A percentile compares a stretch with the other conserved stretches of the same genome.
Conservation (phyloP, 108 stramenopile species). For the Mediolabrus comicus region DNA sequence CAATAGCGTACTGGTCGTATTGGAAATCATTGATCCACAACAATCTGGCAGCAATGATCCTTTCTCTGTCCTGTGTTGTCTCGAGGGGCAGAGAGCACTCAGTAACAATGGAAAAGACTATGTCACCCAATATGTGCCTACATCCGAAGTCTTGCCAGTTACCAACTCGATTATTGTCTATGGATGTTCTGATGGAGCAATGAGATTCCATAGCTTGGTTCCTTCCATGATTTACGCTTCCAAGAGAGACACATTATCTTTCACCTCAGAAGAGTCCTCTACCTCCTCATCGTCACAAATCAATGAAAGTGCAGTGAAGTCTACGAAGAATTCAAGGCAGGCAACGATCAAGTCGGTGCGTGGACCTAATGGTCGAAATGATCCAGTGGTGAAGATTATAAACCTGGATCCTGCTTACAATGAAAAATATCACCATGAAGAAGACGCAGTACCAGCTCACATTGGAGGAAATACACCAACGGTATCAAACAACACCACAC, state of each 20-base stretch:
- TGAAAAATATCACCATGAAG: background rate
- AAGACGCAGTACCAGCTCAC: constrained; percentile 37
- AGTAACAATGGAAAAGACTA: constrained; percentile 21
- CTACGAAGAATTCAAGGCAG: background rate
- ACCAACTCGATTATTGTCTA: constrained; percentile 33
- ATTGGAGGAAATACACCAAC: constrained; percentile 44
- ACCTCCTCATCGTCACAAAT: background rate
- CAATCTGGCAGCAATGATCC: background rate
- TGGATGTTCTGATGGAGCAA: constrained; percentile 41
- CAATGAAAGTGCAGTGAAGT: background rate
- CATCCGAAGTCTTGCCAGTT: constrained; percentile 30
- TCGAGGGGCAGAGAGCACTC: constrained; percentile 26
- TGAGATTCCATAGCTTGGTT: constrained; percentile 32
- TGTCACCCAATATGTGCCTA: constrained; percentile 25
- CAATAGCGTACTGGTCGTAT: constrained; percentile 14
- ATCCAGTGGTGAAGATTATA: constrained; percentile 37
- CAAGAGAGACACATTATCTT: constrained; percentile 11
- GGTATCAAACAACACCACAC: background rate
- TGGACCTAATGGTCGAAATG: constrained; percentile 31
- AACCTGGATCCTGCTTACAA: constrained; percentile 20
- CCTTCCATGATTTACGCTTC: background rate
- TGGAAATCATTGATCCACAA: background rate
- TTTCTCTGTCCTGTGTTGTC: constrained; percentile 20
- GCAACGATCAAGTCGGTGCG: constrained; percentile 28
- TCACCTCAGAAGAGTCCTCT: background rate